Base-by-base conservation (phyloP, 352 stramenopile genomes). In the Globisporangium viniferum region DNA sequence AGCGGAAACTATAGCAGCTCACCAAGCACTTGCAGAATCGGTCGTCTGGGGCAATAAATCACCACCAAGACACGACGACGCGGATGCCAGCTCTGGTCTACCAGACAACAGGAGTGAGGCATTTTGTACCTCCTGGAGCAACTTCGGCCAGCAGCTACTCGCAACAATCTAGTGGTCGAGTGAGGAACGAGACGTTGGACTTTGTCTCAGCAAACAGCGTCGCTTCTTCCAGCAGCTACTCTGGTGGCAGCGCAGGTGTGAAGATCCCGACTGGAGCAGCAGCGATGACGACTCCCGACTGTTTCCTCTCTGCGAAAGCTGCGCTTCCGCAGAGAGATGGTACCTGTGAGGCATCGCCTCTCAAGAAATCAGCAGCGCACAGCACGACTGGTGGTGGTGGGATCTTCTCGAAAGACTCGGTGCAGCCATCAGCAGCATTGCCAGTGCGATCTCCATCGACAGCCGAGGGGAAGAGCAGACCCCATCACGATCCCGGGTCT, bases 281-380 rank as follows among this genome's bases (percentile, higher is more conserved):
- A n/a, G 72, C 66, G 29, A 55, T 76, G 31, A 18, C 48, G 12
- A 60, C 36, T 14, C 49, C 39, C 20, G 76, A 86, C 33, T 86
- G 74, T 57, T 86, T 88, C 48, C 68, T 88, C 5, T 79, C 84
- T 53, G 75, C 78, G 31, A 85, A 81, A 68, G 75, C 76, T 0
- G 73, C 76, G 0, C 64, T 88, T 31, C 73, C 78, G 20, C 63
- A 73, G 29, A 67, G 67, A 8, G 67, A 68, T 2, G 68, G 24
- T 2, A 8, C 31, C 3, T 22, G 12, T 15, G 53, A 36, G 14
- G 53, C 53, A 22, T n/a, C 24, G 22, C 5, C 12, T 8, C 27
- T 58, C 12, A 58, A 31, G 53, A 58, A 33, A 36, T 14, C 53
- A 58, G 8, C 33, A 62, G 57, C 35, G 14, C 22, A 59, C 5